Conservation (phyloP, 768 basidiomycete species). For the Gelatoporia subvermispora region DNA sequence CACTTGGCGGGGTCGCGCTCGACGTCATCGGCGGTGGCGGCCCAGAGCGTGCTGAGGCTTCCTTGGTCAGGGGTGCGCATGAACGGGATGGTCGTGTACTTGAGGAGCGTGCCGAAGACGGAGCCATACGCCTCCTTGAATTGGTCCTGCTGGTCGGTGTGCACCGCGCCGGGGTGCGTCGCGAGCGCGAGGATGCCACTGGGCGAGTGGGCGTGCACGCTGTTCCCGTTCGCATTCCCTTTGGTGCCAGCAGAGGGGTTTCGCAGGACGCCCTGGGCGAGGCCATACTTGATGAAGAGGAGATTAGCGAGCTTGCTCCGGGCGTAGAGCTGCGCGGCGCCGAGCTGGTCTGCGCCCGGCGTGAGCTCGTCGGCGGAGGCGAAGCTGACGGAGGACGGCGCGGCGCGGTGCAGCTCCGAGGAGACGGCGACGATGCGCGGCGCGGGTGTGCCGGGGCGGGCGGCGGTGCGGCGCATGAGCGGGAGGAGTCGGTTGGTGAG, state of each 20-base stretch:
- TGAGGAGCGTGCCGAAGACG: slow-evolving; percentile 16
- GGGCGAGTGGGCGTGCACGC: not conserved
- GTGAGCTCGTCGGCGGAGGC: slow-evolving; percentile 34
- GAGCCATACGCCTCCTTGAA: slow-evolving; percentile 23
- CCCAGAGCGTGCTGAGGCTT: slow-evolving; percentile 25
- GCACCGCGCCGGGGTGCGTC: slow-evolving; percentile 25
- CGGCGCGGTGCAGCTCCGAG: slow-evolving; percentile 34
- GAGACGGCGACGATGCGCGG: slow-evolving; percentile 36
- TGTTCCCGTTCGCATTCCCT: not conserved
- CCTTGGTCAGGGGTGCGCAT: slow-evolving; percentile 25
- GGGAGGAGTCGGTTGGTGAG: slow-evolving; percentile 39
- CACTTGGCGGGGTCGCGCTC: slow-evolving; percentile 15
- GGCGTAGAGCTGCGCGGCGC: slow-evolving; percentile 30
- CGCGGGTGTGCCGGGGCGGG: slow-evolving; percentile 22
- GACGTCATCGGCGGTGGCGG: slow-evolving; percentile 25
- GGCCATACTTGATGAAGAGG: slow-evolving; percentile 30
- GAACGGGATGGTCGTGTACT: slow-evolving; percentile 20
- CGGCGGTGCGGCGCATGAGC: slow-evolving; percentile 29
- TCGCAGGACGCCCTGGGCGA: slow-evolving; percentile 22
- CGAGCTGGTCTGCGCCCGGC: slow-evolving; percentile 20
- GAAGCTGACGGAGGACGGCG: slow-evolving; percentile 29
- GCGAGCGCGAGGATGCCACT: slow-evolving; percentile 21
- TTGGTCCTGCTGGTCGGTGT: slow-evolving; percentile 24
- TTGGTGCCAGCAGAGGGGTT: not conserved
- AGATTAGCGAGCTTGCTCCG: slow-evolving; percentile 39